Evolutionary conservation across 257 asterid genomes (phyloP), one percentile per base, ranked within the genome.

Genomic region (Ilex asprella): DNA sequence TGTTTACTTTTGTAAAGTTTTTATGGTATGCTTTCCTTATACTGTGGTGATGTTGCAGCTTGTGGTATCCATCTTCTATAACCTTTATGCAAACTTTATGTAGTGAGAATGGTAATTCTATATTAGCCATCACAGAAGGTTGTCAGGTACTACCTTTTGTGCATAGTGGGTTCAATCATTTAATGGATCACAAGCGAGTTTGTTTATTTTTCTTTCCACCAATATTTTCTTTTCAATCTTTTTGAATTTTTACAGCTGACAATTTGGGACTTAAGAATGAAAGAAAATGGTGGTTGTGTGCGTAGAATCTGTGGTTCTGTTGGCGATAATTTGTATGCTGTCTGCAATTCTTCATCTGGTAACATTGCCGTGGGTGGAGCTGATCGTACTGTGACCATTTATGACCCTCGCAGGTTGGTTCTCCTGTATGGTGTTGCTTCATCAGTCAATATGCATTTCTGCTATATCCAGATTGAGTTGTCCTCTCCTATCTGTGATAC

Each of bases 271-370:
- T 73, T 92, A 67, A 74, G 97, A 77, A 79, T 76, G 76, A 83
- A 79, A 78, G 96, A 86, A 81, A 89, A 86, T 39, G 97, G 99
- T 31, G 99, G 99, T 51, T 92, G 96, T 64, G 93, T 86, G 65
- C 84, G 71, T 46, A 81, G 96, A 75, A 73, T 83, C 49, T 76
- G 68, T 75, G 97, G 95, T 64, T 84, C 95, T 6, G 95, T 89
- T 32, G 97, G 95, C 58, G 87, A 92, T 73, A 81, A 73, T 60
- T 65, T 85, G 50, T 92, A 86, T 71, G 76, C 96, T 41, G 88
- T 85, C 64, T 78, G 85, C 64, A 65, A 72, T 47, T 92, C 99
- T 58, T 66, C 97, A 35, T 67, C 78, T 72, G 98, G 98, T 59
- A 31, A 63, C 67, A 75, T 89, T 72, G 97, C 98, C n/a, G 78